Conservation (phyloP, 805 yeast species). For the Pichia insulana region DNA sequence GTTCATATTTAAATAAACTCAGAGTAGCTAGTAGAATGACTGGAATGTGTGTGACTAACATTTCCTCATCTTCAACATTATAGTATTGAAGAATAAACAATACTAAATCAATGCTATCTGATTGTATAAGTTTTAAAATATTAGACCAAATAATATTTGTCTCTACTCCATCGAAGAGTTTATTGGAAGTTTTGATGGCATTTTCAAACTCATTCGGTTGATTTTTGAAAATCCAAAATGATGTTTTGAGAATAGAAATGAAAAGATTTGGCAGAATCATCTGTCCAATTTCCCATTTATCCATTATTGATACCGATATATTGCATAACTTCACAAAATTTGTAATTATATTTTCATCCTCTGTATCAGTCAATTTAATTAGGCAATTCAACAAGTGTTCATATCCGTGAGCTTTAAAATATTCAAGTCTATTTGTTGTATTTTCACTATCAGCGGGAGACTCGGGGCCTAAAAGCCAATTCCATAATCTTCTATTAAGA, state of each 20-base stretch:
- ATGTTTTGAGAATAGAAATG: slow-evolving; percentile 50
- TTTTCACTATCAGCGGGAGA: slow-evolving; percentile 5
- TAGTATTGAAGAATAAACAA: slow-evolving; percentile 55
- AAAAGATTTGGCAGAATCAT: slow-evolving; percentile 62
- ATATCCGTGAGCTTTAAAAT: slow-evolving; percentile 53
- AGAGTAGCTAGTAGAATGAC: slow-evolving; percentile 40
- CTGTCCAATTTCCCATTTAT: slow-evolving; percentile 90
- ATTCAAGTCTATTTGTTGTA: slow-evolving; percentile 35
- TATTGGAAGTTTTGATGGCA: slow-evolving; percentile 48
- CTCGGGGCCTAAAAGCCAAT: slow-evolving; percentile 80
- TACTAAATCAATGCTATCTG: slow-evolving; percentile 38
- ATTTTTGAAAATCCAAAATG: slow-evolving; percentile 24
- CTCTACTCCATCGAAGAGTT: slow-evolving; percentile 83
- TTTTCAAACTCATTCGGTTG: slow-evolving; percentile 30
- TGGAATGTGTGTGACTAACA: slow-evolving; percentile 70
- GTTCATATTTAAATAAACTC: slow-evolving; percentile 28
- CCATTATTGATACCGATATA: slow-evolving; percentile 69
- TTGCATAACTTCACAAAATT: slow-evolving; percentile 45
- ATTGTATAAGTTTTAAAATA: slow-evolving; percentile 36
- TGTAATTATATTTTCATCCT: slow-evolving; percentile 15
- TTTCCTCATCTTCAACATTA: slow-evolving; percentile 80
- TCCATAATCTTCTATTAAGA: slow-evolving; percentile 86
- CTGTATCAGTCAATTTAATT: slow-evolving; percentile 25
- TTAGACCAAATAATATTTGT: slow-evolving; percentile 70
- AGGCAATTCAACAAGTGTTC: slow-evolving; percentile 45